These are phyloP conservation scores for Larix sibirica DNA, from an alignment of 83 land plant genomes.

Conservation along the genomic window DNA sequence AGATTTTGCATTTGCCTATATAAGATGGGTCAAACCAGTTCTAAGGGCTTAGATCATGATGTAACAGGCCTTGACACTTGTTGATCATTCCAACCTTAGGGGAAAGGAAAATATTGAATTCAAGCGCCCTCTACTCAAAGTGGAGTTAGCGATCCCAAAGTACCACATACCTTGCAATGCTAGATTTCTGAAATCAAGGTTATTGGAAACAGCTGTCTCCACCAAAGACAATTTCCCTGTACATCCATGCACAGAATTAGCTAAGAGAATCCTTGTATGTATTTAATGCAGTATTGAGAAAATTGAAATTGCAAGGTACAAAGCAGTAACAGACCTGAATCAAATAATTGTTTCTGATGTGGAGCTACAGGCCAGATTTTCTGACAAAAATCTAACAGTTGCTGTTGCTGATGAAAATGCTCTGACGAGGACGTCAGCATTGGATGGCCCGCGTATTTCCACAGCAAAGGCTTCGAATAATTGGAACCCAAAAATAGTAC, in stretches of 20 bases:
- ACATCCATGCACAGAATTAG: not conserved
- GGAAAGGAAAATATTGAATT: not conserved
- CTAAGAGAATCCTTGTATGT: not conserved
- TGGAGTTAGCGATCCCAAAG: not conserved
- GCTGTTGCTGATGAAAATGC: conserved; percentile 43
- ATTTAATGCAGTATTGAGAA: not conserved
- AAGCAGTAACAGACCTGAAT: conserved; percentile 1
- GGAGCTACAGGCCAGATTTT: conserved; percentile 42
- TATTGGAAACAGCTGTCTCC: conserved; percentile 29
- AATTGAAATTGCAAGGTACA: not conserved
- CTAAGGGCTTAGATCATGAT: not conserved
- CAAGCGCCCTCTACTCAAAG: not conserved
- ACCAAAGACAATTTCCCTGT: conserved; percentile 19
- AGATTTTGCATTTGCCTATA: too few relatives aligned
- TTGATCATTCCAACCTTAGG: not conserved
- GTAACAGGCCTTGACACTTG: too few relatives aligned
- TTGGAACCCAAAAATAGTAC: conserved; percentile 21
- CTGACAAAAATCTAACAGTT: conserved; percentile 44
- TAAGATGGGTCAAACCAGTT: too few relatives aligned
- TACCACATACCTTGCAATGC: conserved; percentile 47
- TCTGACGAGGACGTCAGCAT: conserved; percentile 51
- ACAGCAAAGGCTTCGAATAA: conserved; percentile 62
- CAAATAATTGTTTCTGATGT: conserved; percentile 12
- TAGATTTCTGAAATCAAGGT: conserved; percentile 36
- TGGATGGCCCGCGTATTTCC: conserved; percentile 93